phyloP scores from a whole-genome alignment of 2,329 filamentous ascomycete species.

The Aureobasidium sp. region DNA sequence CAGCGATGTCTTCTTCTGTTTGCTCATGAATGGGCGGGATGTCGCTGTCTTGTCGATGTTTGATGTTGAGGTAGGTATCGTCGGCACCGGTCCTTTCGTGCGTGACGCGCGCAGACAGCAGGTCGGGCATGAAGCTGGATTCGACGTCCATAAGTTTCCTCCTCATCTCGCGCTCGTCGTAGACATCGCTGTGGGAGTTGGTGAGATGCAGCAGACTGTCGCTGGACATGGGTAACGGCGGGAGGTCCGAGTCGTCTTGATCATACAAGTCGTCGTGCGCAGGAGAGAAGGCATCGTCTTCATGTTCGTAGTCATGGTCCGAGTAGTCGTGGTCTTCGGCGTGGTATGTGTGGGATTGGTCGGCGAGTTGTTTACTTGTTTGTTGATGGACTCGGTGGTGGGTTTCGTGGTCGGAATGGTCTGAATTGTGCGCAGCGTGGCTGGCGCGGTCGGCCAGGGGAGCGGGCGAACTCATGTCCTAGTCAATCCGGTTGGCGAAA shows the following conservation, averaged over 20 bases:
- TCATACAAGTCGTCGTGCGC: conserved; percentile 32
- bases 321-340: not conserved
- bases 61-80: conserved; percentile 35
- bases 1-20: conserved; percentile 19
- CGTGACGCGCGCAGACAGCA: conserved; percentile 26
- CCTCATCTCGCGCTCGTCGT: conserved; percentile 50
- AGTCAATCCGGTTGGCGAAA: conserved; percentile 9
- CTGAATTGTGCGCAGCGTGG: not conserved
- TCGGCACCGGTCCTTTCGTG: conserved; percentile 28
- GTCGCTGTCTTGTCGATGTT: conserved; percentile 9
- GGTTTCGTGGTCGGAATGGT: not conserved
- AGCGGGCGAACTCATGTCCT: conserved; percentile 6
- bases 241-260: conserved; percentile 28
- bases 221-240: conserved; percentile 12
- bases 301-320: not conserved
- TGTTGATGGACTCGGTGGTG: not conserved
- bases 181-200: conserved; percentile 29
- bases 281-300: conserved; percentile 13
- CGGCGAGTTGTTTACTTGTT: conserved; percentile 1
- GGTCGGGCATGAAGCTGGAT: conserved; percentile 53
- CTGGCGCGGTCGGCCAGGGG: not conserved
- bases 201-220: conserved; percentile 24
- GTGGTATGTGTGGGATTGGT: not conserved
- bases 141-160: conserved; percentile 53
- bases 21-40: conserved; percentile 17